Conservation (phyloP, 148 eudicot genomes). For the Chenopodium suecicum region DNA sequence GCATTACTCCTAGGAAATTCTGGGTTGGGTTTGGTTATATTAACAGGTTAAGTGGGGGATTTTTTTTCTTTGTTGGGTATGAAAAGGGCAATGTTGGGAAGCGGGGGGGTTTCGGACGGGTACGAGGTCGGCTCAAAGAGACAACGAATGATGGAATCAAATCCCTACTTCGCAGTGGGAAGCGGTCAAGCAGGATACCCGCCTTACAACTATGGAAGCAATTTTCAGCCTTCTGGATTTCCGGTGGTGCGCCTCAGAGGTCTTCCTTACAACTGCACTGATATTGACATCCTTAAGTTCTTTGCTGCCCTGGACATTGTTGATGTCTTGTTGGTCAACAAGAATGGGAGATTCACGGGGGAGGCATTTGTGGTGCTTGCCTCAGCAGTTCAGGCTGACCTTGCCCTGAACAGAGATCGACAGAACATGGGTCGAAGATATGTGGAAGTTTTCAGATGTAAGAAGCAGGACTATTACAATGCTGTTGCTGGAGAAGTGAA, state of each 20-base stretch:
- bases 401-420: conserved; percentile 65
- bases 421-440: conserved; percentile 89
- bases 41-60: conserved; percentile 89
- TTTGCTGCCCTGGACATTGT: conserved; percentile 83
- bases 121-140: conserved; percentile 99
- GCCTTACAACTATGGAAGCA: conserved; percentile 43
- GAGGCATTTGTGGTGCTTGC: conserved; percentile 84
- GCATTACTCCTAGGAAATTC: conserved; percentile 26
- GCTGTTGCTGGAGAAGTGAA: conserved; percentile 84
- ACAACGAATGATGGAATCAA: conserved; percentile 96
- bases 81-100: conserved; percentile 90
- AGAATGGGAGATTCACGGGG: conserved; percentile 65
- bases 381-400: conserved; percentile 59
- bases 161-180: conserved; percentile 96
- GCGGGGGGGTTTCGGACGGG: conserved; percentile 99
- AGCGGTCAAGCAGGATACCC: conserved; percentile 53
- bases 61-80: conserved; percentile 58
- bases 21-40: conserved; percentile 92
- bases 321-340: conserved; percentile 71
- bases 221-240: conserved; percentile 51
- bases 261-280: conserved; percentile 85
- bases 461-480: conserved; percentile 73
- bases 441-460: conserved; percentile 86
- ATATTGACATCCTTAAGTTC: conserved; percentile 70
- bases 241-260: conserved; percentile 87